These are phyloP conservation scores for Cordyceps militaris DNA, from an alignment of 2,329 filamentous ascomycete species.

Conservation along the genomic window DNA sequence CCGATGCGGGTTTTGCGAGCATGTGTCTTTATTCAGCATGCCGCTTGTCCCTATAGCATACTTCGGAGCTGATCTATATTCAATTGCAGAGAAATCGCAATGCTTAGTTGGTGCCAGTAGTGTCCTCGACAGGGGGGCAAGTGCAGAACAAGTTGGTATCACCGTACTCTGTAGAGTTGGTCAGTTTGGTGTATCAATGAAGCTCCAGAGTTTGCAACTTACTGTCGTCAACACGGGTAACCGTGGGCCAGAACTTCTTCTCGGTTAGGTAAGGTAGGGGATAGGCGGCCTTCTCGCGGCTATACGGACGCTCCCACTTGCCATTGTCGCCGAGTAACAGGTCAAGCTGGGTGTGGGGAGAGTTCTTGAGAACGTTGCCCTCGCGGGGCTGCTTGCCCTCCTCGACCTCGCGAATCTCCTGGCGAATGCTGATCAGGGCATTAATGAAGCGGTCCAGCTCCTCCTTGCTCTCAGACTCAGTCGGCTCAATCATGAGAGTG, in stretches of 20 bases:
- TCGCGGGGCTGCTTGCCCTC: conserved; percentile 67
- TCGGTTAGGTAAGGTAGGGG: conserved; percentile 74
- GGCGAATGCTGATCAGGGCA: conserved; percentile 76
- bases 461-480: conserved; percentile 84
- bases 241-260: conserved; percentile 97
- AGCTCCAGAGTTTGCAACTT: conserved; percentile 31
- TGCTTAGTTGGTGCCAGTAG: conserved; percentile 26
- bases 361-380: conserved; percentile 80
- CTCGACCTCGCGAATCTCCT: conserved; percentile 79
- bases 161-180: conserved; percentile 59
- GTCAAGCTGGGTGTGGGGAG: conserved; percentile 80
- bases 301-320: conserved; percentile 78
- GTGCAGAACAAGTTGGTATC: conserved; percentile 94
- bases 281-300: conserved; percentile 76
- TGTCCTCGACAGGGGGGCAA: conserved; percentile 74
- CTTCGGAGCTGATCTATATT: conserved; percentile 13
- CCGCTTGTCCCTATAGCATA: conserved; percentile 6
- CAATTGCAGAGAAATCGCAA: conserved; percentile 4
- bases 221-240: conserved; percentile 84
- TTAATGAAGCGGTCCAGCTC: conserved; percentile 93
- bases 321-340: conserved; percentile 52
- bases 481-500: conserved; percentile 97
- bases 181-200: not conserved
- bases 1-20: conserved; percentile 5
- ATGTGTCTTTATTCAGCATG: conserved; percentile 15